These are phyloP conservation scores for Candida patagonica DNA, from an alignment of 805 yeast species.

Conservation along the genomic window DNA sequence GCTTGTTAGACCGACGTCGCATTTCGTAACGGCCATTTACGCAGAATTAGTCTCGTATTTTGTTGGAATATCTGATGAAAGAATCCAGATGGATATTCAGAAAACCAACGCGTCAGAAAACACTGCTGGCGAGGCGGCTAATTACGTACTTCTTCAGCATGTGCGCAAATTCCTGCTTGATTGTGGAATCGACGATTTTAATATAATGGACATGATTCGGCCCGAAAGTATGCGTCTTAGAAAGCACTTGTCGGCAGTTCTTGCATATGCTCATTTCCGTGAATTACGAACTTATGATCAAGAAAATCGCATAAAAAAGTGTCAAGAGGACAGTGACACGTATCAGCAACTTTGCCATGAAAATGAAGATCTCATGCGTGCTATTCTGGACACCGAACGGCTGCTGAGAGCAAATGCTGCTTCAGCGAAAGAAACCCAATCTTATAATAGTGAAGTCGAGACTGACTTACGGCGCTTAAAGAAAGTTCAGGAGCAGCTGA, in stretches of 20 bases:
- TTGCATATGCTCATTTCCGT: constrained; percentile 76
- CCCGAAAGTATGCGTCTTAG: constrained; percentile 66
- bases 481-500: constrained; percentile 50
- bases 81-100: constrained; percentile 20
- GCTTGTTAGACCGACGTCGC: constrained; percentile 47
- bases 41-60: constrained; percentile 56
- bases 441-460: constrained; percentile 49
- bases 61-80: constrained; percentile 40
- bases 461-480: constrained; percentile 52
- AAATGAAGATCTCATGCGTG: constrained; percentile 30
- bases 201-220: constrained; percentile 59
- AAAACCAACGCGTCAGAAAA: constrained; percentile 26
- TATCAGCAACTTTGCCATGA: constrained; percentile 34
- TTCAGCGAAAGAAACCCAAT: constrained; percentile 31
- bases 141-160: constrained; percentile 49
- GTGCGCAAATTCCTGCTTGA: constrained; percentile 54
- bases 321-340: constrained; percentile 39
- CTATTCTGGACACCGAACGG: constrained; percentile 30
- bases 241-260: constrained; percentile 68
- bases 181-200: constrained; percentile 73
- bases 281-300: constrained; percentile 67
- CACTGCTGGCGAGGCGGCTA: constrained; percentile 32
- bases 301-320: constrained; percentile 47
- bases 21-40: constrained; percentile 44
- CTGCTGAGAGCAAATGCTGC: constrained; percentile 21